These are phyloP conservation scores for Puccinia sorghi DNA, from an alignment of 1,284 basidiomycete genomes.

Conservation along the genomic window DNA sequence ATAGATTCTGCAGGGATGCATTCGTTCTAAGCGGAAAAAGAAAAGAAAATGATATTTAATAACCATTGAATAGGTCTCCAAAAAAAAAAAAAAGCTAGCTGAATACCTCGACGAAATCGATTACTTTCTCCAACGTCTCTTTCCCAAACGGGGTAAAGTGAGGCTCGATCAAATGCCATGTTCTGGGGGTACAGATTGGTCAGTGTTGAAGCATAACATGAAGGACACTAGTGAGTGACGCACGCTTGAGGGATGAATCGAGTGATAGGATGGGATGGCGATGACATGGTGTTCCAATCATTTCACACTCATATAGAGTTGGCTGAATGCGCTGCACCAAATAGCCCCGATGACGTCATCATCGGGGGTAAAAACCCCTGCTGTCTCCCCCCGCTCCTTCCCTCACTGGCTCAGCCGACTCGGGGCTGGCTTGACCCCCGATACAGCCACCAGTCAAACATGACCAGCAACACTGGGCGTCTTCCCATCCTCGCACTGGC, in stretches of 20 bases:
- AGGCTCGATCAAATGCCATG: conserved; percentile 64
- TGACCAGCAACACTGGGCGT: conserved; percentile 11
- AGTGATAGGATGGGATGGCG: conserved; percentile 45
- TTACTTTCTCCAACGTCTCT: conserved; percentile 77
- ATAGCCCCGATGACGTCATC: not conserved
- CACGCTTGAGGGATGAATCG: conserved; percentile 43
- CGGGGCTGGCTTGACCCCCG: too few relatives aligned
- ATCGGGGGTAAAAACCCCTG: too few relatives aligned
- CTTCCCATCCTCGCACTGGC: conserved; percentile 40
- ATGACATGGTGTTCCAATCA: not conserved
- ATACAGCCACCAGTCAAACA: not conserved
- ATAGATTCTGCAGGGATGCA: conserved; percentile 76
- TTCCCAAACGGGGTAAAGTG: conserved; percentile 77
- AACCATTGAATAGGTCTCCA: not conserved
- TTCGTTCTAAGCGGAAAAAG: conserved; percentile 68
- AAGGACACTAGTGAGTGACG: not conserved
- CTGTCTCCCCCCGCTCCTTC: too few relatives aligned
- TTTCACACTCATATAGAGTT: too few relatives aligned
- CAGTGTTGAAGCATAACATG: not conserved
- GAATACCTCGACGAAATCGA: conserved; percentile 76
- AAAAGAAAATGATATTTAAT: not conserved
- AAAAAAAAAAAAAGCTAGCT: conserved; percentile 10
- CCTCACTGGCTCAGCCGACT: too few relatives aligned
- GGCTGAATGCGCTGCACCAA: too few relatives aligned
- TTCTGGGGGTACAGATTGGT: not conserved